A percentile compares a stretch with the other conserved stretches of the same genome.
phyloP scores from a whole-genome alignment of 2,329 filamentous ascomycete genomes.

The Trichoderma brevicompactum region DNA sequence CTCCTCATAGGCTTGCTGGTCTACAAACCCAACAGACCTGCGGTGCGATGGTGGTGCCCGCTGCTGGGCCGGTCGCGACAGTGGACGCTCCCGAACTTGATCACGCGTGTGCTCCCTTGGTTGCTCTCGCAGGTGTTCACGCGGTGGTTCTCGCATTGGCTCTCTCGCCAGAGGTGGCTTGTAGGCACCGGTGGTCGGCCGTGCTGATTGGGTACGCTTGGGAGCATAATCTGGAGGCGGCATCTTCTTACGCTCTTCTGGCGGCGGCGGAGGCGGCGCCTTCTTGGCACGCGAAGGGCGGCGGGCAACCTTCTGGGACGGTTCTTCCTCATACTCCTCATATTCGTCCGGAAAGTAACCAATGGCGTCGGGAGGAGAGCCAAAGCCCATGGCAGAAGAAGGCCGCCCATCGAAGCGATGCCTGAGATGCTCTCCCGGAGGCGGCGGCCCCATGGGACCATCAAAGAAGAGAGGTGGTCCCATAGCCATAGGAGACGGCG shows the following conservation, averaged over 20 bases:
- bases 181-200: constrained; percentile 39
- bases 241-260: constrained; percentile 53
- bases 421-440: constrained; percentile 40
- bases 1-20: constrained; percentile 44
- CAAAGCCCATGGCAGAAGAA: constrained; percentile 47
- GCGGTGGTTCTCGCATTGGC: constrained; percentile 23
- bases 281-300: constrained; percentile 51
- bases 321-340: constrained; percentile 47
- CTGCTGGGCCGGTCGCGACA: constrained; percentile 32
- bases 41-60: constrained; percentile 39
- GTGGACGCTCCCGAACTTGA: constrained; percentile 15
- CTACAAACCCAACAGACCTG: constrained; percentile 42
- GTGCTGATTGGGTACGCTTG: constrained; percentile 43
- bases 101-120: constrained; percentile 9
- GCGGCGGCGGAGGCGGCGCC: constrained; percentile 46
- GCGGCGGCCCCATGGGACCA: constrained; percentile 33
- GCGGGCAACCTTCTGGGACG: constrained; percentile 42
- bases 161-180: constrained; percentile 38
- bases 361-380: constrained; percentile 21
- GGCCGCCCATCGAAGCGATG: constrained; percentile 44
- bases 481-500: constrained; percentile 40
- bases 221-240: constrained; percentile 50
- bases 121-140: constrained; percentile 14
- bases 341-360: constrained; percentile 48
- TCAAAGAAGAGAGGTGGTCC: constrained; percentile 42